Evolutionary conservation across 2,329 filamentous ascomycete genomes (phyloP), one percentile per base, ranked within the genome.

Genomic region (Alternaria brassicae): DNA sequence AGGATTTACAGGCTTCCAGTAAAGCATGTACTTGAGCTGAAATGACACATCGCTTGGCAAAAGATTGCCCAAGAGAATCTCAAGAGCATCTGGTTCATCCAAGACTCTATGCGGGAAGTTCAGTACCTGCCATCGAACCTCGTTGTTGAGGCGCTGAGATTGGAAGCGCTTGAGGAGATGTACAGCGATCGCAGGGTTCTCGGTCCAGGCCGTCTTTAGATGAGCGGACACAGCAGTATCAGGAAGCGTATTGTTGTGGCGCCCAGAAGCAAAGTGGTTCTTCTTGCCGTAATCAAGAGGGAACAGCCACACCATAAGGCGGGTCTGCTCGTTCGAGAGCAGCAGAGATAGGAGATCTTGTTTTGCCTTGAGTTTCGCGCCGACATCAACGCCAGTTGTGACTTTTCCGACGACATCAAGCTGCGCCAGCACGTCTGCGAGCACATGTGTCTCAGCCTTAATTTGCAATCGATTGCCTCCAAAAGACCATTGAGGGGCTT

Each of bases 401-500:
- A 91, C 86, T 59, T 82, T 82, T 1, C 86, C 82, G 10, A 93
- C 85, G 3, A 81, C 83, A 62, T 88, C 87, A 61, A 99, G 79
- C 13, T 88, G 86, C 10, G 80, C 76, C 48, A 89, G 82, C 34
- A 97, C 88, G 73, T 97, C 93, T 6, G 85, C 84, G 37, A 98
- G 85, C 17, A 97, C 82, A 66, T 90, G 90, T 32, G 92, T 87
- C 78, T 99, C 95, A 0, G 96, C 94, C 81, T 96, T 98, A 51
- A 98, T 83, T 75, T 99, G 95, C 15, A 99, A 81, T 48, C 91
- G 86, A 74, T 97, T 99, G 70, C 94, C 95, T 56, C 95, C 95
- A 78, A 95, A 98, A 0, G 95, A 96, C 94, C 95, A 99, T 66
- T 88, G 87, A 13, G 93, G 92, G 6, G 91, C 82, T 66, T 89